Conservation (phyloP, 2,329 filamentous ascomycete genomes). For the Calonectria hongkongensis region DNA sequence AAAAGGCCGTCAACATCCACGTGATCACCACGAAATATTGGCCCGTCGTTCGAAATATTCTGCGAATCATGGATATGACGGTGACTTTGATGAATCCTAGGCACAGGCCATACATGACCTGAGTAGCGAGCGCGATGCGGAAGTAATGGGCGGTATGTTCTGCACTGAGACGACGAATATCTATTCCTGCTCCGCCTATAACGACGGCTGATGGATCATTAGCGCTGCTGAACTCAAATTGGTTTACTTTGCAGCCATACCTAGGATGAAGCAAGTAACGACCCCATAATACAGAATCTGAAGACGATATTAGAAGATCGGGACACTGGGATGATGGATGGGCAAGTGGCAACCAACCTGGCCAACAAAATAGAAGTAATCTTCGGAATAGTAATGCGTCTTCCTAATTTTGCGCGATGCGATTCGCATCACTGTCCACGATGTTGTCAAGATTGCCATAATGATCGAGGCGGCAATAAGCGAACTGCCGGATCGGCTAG, state of each 20-base stretch:
- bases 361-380: slow-evolving; percentile 36
- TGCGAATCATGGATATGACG: slow-evolving; percentile 40
- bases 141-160: slow-evolving; percentile 22
- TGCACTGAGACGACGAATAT: slow-evolving; percentile 14
- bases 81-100: slow-evolving; percentile 42
- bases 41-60: slow-evolving; percentile 38
- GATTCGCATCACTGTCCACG: slow-evolving; percentile 33
- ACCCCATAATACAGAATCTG: slow-evolving; percentile 30
- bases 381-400: slow-evolving; percentile 23
- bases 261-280: slow-evolving; percentile 19
- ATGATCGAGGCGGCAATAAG: slow-evolving; percentile 17
- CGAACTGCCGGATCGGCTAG: not conserved
- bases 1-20: slow-evolving; percentile 21
- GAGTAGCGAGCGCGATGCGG: slow-evolving; percentile 36
- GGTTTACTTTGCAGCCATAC: not conserved
- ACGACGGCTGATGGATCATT: not conserved
- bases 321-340: too few relatives aligned
- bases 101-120: slow-evolving; percentile 37
- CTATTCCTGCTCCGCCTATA: slow-evolving; percentile 26
- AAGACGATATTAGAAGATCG: not conserved
- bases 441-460: slow-evolving; percentile 32
- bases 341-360: slow-evolving; percentile 11
- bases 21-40: slow-evolving; percentile 25
- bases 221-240: not conserved
- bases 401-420: slow-evolving; percentile 34